Base-by-base conservation (phyloP, 192 early-diverging fungal species). In the Chytriomyces hyalinus region DNA sequence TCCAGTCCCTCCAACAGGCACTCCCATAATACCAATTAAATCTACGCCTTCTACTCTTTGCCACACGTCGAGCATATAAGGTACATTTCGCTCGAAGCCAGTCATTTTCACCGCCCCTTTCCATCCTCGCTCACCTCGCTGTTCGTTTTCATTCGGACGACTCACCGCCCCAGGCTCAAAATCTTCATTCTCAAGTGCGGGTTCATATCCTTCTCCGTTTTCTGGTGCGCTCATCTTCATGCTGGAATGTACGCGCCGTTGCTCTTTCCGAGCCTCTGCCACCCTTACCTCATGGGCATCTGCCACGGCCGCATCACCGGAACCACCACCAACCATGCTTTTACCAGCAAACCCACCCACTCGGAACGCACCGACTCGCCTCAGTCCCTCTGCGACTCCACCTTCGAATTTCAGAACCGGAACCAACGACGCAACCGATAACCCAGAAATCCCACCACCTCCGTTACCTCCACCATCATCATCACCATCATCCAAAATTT, bases 31-130 rank as follows among this genome's bases (percentile, higher is more conserved):
- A 10, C n/a, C 64, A 10, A 59, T 17, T 24, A 86, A 49, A 70
- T 82, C 50, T 2, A 86, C 65, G 0, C 80, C 80, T 79, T 86
- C 85, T 8, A 78, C 83, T 6, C 70, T 75, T 62, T 84, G 79
- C 79, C 80, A 86, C 13, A 86, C 60, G 17, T 85, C 73, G 11
- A 86, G 75, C 85, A 86, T 86, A 49, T 80, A 86, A n/a, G 79
- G 80, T n/a, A 86, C 84, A 70, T 86, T 86, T 22, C 76, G 50
- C 49, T 76, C 62, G 15, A 46, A 67, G 51, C 17, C 63, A 13
- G 28, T 76, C 22, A 65, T 24, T 60, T 69, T 68, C 46, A 65
- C 13, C 1, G 6, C 57, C 20, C 61, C 15, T 59, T 17, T 66
- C 49, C 66, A 70, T 13, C n/a, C n/a, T 5, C 15, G 11, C 3